Base-by-base conservation (phyloP, 2,329 filamentous ascomycete genomes). In the Cytospora piceae region DNA sequence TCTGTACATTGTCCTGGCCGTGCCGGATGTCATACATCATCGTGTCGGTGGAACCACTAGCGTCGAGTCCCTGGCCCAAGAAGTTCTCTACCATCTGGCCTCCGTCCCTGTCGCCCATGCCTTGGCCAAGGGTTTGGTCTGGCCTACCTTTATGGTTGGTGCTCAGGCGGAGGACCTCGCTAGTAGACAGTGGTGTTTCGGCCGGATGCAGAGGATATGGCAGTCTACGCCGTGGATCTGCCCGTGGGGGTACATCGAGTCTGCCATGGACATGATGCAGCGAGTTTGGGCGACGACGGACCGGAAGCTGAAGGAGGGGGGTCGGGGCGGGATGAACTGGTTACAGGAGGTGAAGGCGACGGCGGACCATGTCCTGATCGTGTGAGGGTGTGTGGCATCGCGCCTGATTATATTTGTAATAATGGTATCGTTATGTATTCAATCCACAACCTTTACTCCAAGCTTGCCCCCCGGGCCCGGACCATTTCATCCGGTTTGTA, bases 101-200 rank as follows among this genome's bases (percentile, higher is more conserved):
- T 75, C 74, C 49, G 80, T 87, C 2, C 79, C 80, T 0, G 77
- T 81, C 11, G 76, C 81, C 2, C 82, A 87, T 55, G 77, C 78
- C 1, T 79, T 85, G 24, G 81, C 85, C 75, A 87, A 87, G 69
- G 83, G 82, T 0, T 85, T 83, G 4, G 80, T 81, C 0, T 87
- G 83, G 84, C 83, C 84, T 0, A 80, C 84, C 0, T 87, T 87
- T 62, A 77, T 87, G 7, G 82, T 81, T 7, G 85, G 84, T 1
- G 84, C 83, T 0, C 83, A 85, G 62, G 80, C 81, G 0, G 77
- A 77, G 53, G 77, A 81, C 7, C 73, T 72, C 0, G 73, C 71
- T 29, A 77, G 78, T 67, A 78, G 82, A 39, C 75, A 75, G 3
- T 86, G 82, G 83, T 80, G 83, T 55, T 77, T 82, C 71, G 73